Evolutionary conservation across 2,329 filamentous ascomycete species (phyloP).

Genomic region (Diaporthe ampelina): DNA sequence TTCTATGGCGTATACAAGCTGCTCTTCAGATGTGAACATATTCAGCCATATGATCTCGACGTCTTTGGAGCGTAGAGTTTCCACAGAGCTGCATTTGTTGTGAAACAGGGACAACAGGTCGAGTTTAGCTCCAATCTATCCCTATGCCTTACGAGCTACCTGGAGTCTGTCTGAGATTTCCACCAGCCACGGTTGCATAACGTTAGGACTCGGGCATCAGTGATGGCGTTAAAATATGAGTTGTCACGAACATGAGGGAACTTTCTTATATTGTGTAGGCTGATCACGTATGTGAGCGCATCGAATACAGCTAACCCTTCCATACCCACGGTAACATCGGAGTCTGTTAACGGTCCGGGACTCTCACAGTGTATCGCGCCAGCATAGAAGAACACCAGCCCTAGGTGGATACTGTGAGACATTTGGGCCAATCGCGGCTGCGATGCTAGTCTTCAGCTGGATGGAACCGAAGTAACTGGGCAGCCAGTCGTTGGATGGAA

Average conservation of each 20-base stretch:
- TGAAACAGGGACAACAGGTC: not conserved
- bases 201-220: not conserved
- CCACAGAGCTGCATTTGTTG: too few relatives aligned
- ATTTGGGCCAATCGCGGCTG: not conserved
- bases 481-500: not conserved
- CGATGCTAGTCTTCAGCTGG: not conserved
- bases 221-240: not conserved
- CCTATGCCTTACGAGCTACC: not conserved
- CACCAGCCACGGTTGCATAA: not conserved
- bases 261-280: not conserved
- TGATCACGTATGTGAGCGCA: not conserved
- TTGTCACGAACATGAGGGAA: too few relatives aligned
- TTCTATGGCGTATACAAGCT: not conserved
- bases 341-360: slow-evolving; percentile 4
- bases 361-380: not conserved
- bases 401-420: not conserved
- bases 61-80: not conserved
- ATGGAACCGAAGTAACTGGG: not conserved
- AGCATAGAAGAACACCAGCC: not conserved
- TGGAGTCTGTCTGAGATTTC: not conserved
- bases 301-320: not conserved
- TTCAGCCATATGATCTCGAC: too few relatives aligned
- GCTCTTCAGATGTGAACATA: not conserved
- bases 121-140: not conserved
- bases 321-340: not conserved